Conservation (phyloP, 768 basidiomycete species). For the Calocybe cyanea region DNA sequence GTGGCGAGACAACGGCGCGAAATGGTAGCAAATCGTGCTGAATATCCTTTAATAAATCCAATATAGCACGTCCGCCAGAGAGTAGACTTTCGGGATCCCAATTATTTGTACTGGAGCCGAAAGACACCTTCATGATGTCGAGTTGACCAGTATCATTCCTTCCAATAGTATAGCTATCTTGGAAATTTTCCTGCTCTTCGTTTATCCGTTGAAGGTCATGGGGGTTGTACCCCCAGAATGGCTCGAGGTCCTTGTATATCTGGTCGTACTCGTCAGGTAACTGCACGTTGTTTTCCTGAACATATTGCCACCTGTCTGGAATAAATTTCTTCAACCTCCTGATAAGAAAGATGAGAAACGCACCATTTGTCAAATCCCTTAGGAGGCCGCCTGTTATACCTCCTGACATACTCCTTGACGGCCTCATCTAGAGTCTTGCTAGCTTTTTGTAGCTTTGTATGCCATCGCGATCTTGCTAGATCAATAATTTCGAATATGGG, state of each 20-base stretch:
- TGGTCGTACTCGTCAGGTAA: slow-evolving; percentile 55
- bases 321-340: neutral
- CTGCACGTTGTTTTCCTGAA: slow-evolving; percentile 38
- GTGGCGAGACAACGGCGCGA: slow-evolving; percentile 31
- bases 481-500: slow-evolving; percentile 77
- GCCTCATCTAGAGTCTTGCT: slow-evolving; percentile 75
- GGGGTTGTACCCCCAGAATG: slow-evolving; percentile 40
- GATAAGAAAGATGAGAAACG: slow-evolving; percentile 22
- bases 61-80: slow-evolving; percentile 15
- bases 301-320: slow-evolving; percentile 41
- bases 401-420: slow-evolving; percentile 67
- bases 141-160: slow-evolving; percentile 20
- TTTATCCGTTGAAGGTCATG: slow-evolving; percentile 25
- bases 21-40: slow-evolving; percentile 31
- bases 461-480: slow-evolving; percentile 64
- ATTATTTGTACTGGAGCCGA: slow-evolving; percentile 7
- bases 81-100: slow-evolving; percentile 17
- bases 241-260: slow-evolving; percentile 38
- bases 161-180: slow-evolving; percentile 32
- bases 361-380: slow-evolving; percentile 88
- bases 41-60: slow-evolving; percentile 26
- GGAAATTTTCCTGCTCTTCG: slow-evolving; percentile 22
- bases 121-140: slow-evolving; percentile 13
- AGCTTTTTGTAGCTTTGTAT: slow-evolving; percentile 55
- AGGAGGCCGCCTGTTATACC: slow-evolving; percentile 79